These are phyloP conservation scores for Penicillium crustosum DNA, from an alignment of 2,329 filamentous ascomycete species.

Conservation along the genomic window DNA sequence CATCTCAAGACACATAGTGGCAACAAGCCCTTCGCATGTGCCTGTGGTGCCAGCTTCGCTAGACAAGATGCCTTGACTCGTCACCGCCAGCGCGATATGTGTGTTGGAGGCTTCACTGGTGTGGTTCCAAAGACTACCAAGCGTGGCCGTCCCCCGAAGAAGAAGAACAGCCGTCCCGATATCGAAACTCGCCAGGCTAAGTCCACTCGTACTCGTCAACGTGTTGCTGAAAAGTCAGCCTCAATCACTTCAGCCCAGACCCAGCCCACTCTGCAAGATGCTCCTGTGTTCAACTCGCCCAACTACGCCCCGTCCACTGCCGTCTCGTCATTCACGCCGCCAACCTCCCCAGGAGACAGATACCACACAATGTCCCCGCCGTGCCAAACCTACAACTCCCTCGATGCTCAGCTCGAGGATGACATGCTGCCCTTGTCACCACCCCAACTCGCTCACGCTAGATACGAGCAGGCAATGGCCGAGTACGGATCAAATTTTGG, in stretches of 20 bases:
- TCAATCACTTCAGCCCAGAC: slow-evolving; percentile 29
- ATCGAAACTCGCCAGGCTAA: slow-evolving; percentile 60
- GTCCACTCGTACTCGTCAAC: slow-evolving; percentile 53
- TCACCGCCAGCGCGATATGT: slow-evolving; percentile 94
- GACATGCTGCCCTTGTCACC: slow-evolving; percentile 39
- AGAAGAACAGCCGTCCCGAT: slow-evolving; percentile 62
- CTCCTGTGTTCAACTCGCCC: slow-evolving; percentile 41
- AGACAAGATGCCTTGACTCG: slow-evolving; percentile 92
- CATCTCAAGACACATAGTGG: slow-evolving; percentile 97
- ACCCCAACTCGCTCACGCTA: slow-evolving; percentile 22
- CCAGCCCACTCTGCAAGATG: slow-evolving; percentile 29
- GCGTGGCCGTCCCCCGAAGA: slow-evolving; percentile 62
- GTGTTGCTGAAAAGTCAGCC: slow-evolving; percentile 36
- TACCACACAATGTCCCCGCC: slow-evolving; percentile 42
- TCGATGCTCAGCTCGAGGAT: slow-evolving; percentile 42
- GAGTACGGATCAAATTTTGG: slow-evolving; percentile 15
- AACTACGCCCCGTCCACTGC: slow-evolving; percentile 46
- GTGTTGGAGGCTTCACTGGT: slow-evolving; percentile 89
- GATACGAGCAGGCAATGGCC: slow-evolving; percentile 27
- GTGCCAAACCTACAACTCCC: slow-evolving; percentile 34
- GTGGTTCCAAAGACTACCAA: slow-evolving; percentile 66
- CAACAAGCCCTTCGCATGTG: slow-evolving; percentile 91
- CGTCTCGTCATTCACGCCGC: slow-evolving; percentile 50
- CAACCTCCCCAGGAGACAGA: slow-evolving; percentile 46
- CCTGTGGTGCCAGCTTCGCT: slow-evolving; percentile 91